Evolutionary conservation across 2,329 filamentous ascomycete genomes (phyloP).

Genomic region (Trichoderma sp.): DNA sequence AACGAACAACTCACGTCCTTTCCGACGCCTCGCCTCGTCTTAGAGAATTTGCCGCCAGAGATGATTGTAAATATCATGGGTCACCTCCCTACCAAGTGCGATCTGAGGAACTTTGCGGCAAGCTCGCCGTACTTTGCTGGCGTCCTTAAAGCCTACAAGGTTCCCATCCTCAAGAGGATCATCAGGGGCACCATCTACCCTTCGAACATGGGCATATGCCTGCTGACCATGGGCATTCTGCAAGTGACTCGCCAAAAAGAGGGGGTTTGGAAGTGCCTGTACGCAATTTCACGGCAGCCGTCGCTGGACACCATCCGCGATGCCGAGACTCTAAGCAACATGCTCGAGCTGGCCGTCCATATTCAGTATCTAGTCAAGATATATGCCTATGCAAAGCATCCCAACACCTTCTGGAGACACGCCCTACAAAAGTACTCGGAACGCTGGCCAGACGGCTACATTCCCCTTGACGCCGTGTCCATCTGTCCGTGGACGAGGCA

Average conservation of each 20-base stretch:
- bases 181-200: not conserved
- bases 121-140: constrained; percentile 1
- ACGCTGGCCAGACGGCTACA: constrained; percentile 13
- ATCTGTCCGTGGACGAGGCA: not conserved
- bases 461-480: not conserved
- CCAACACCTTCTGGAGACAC: constrained; percentile 6
- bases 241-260: constrained; percentile 2
- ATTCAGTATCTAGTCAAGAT: constrained; percentile 1
- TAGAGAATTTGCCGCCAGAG: constrained; percentile 4
- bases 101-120: not conserved
- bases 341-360: constrained; percentile 10
- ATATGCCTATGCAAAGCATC: constrained; percentile 12
- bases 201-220: constrained; percentile 18
- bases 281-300: constrained; percentile 4
- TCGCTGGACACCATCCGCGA: constrained; percentile 19
- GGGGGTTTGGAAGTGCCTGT: constrained; percentile 8
- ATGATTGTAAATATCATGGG: constrained; percentile 8
- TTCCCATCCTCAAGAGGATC: constrained; percentile 16
- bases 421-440: constrained; percentile 17
- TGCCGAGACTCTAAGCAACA: constrained; percentile 11
- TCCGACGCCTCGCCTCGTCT: not conserved
- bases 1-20: not conserved
- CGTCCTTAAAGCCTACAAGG: constrained; percentile 2
- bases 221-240: constrained; percentile 16
- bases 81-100: not conserved